Percentiles rank a stretch among this genome's conserved stretches.
These are phyloP conservation scores for Allium cepa DNA, from an alignment of 106 monocot species.

Conservation along the genomic window DNA sequence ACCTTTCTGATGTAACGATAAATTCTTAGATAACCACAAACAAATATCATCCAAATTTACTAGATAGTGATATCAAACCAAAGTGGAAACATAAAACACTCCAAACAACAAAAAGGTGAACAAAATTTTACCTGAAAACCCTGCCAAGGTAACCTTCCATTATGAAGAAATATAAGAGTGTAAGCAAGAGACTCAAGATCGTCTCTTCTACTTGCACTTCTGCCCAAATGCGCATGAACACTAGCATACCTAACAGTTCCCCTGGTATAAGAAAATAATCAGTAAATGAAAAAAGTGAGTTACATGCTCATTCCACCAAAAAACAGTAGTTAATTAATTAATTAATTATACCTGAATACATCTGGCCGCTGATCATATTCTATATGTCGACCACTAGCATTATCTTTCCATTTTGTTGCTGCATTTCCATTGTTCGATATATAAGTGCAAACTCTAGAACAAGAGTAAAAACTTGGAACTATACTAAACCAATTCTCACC, in stretches of 20 bases:
- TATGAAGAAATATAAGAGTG: not conserved
- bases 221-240: not conserved
- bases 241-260: not conserved
- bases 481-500: constrained; percentile 14
- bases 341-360: constrained; percentile 45
- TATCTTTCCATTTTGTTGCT: constrained; percentile 84
- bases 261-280: not conserved
- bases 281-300: not conserved
- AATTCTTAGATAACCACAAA: too few species aligned
- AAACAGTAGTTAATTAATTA: not conserved
- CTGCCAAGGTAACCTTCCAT: too few species aligned
- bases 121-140: too few species aligned
- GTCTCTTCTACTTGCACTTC: not conserved
- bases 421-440: constrained; percentile 3
- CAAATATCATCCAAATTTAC: too few species aligned
- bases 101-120: too few species aligned
- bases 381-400: constrained; percentile 46
- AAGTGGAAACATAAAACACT: too few species aligned
- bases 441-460: constrained; percentile 1
- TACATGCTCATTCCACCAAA: not conserved
- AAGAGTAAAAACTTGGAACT: not conserved
- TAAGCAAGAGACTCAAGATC: not conserved
- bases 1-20: too few species aligned
- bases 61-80: too few species aligned
- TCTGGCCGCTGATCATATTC: constrained; percentile 87